These are phyloP conservation scores for Nannochloropsis gaditana DNA, from an alignment of 108 stramenopile species.

Conservation along the genomic window DNA sequence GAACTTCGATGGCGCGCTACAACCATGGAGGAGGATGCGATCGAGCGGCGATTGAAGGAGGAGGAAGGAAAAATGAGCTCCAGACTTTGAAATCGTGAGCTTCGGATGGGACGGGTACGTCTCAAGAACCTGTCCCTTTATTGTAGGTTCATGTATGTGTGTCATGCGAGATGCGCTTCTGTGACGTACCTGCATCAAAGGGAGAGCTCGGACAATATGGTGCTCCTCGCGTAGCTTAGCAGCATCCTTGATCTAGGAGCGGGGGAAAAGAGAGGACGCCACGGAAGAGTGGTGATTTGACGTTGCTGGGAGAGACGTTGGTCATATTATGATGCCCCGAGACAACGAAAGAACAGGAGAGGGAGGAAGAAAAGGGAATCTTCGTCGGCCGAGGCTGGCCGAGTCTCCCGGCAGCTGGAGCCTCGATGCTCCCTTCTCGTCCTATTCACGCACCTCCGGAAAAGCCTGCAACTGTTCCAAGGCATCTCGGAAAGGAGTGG, in stretches of 20 bases:
- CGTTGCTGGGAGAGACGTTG: too few relatives aligned
- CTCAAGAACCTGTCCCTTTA: too few relatives aligned
- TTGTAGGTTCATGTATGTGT: too few relatives aligned
- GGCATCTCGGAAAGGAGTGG: neutral
- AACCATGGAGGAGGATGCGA: neutral
- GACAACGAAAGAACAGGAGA: too few relatives aligned
- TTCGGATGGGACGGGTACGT: too few relatives aligned
- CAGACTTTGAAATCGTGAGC: too few relatives aligned
- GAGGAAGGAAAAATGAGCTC: neutral
- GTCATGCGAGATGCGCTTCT: too few relatives aligned
- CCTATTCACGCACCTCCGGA: neutral
- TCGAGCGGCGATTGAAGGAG: neutral
- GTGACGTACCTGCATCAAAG: neutral
- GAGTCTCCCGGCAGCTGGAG: too few relatives aligned
- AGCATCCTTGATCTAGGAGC: neutral
- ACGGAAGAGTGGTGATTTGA: too few relatives aligned
- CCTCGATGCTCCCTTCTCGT: neutral
- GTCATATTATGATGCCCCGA: too few relatives aligned
- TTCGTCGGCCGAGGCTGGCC: too few relatives aligned
- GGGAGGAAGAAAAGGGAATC: too few relatives aligned
- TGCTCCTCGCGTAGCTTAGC: neutral
- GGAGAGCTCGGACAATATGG: neutral
- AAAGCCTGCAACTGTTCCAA: constrained; percentile 1
- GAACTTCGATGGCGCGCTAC: neutral
- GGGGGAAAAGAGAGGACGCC: neutral